Evolutionary conservation across 306 rosid genomes (phyloP).

Genomic region (Dalbergia cochinchinensis): DNA sequence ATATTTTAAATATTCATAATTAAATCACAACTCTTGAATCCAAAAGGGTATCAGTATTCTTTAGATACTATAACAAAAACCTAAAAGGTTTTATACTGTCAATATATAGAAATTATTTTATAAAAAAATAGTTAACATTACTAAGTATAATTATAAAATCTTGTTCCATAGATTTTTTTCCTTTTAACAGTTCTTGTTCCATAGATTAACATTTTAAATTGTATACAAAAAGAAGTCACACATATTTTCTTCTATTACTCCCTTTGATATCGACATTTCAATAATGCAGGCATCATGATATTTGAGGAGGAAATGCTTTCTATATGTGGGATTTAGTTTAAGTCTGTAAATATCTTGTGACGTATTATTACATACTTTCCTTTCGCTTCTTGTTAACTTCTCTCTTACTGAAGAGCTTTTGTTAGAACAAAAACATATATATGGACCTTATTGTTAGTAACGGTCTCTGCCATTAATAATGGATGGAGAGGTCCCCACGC

Average conservation of each 20-base stretch:
- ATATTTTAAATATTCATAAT: too few species aligned
- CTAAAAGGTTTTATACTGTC: too few species aligned
- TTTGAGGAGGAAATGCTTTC: neutral
- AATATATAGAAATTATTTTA: too few species aligned
- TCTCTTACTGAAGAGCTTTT: neutral
- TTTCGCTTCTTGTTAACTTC: neutral
- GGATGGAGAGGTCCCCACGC: conserved; percentile 50
- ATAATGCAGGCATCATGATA: conserved; percentile 17
- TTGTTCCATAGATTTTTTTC: too few species aligned
- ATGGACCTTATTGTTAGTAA: conserved; percentile 16
- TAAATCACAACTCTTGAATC: too few species aligned
- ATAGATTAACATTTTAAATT: neutral
- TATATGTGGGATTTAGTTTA: conserved; percentile 1
- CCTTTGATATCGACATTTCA: conserved; percentile 22
- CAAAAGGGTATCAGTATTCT: too few species aligned
- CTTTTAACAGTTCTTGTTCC: too few species aligned
- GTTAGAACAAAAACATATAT: neutral
- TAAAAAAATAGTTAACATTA: too few species aligned
- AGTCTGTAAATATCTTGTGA: conserved; percentile 12
- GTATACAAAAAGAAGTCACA: neutral
- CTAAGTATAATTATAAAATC: too few species aligned
- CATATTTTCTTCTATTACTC: neutral
- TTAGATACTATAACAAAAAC: too few species aligned
- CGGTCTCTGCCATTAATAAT: conserved; percentile 36
- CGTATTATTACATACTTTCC: neutral